These are phyloP conservation scores for Fistulifera solaris DNA, from an alignment of 108 stramenopile genomes.

Conservation along the genomic window DNA sequence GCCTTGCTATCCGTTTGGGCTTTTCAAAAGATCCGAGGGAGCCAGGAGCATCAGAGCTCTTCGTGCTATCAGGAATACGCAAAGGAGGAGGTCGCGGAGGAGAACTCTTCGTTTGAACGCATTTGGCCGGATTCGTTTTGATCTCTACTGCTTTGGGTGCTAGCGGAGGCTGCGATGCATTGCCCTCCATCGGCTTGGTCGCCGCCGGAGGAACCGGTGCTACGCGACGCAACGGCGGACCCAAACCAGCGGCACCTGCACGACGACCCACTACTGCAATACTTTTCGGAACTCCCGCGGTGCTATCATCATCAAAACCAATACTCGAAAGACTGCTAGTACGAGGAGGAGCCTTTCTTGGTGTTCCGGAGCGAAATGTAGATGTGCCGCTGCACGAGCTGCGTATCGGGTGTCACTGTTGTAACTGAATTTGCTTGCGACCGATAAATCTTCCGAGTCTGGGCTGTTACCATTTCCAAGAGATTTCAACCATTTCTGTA, in stretches of 20 bases:
- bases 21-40: no score
- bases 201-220: background rate
- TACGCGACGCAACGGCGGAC: constrained; percentile 17
- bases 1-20: no score
- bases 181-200: no score
- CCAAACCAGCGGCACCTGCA: constrained; percentile 7
- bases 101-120: background rate
- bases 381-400: no score
- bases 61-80: no score
- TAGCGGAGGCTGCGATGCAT: background rate
- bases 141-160: background rate
- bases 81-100: background rate
- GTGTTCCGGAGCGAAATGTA: no score
- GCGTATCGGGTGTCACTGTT: constrained; percentile 3
- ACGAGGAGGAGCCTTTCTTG: no score
- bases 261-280: background rate
- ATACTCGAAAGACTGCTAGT: no score
- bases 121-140: background rate
- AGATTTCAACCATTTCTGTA: constrained; percentile 32
- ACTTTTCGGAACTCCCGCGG: no score
- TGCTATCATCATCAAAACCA: no score
- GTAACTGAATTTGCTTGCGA: constrained; percentile 3
- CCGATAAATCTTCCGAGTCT: constrained; percentile 6
- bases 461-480: background rate
- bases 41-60: no score